Evolutionary conservation across 2,329 filamentous ascomycete species (phyloP).

Genomic region (Penicillium sp.): DNA sequence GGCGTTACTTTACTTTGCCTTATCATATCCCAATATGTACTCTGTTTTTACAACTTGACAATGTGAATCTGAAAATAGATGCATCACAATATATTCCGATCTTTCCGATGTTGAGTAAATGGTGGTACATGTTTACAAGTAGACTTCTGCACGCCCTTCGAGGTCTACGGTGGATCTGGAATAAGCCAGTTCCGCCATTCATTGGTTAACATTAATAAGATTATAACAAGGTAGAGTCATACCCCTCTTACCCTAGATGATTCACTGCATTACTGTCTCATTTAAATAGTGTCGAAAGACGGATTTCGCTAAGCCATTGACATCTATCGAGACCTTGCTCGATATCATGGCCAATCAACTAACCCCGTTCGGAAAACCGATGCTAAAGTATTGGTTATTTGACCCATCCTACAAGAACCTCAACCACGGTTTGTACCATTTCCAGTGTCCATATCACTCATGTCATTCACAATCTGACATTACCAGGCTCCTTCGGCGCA

Average conservation of each 20-base stretch:
- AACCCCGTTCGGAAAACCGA: constrained; percentile 49
- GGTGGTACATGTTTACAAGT: too few species aligned
- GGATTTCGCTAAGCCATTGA: too few species aligned
- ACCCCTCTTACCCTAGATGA: too few species aligned
- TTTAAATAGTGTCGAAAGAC: too few species aligned
- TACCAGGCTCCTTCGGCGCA: constrained; percentile 66
- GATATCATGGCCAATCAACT: constrained; percentile 10
- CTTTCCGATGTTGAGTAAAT: background rate
- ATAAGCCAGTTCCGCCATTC: background rate
- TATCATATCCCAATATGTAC: too few species aligned
- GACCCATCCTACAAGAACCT: constrained; percentile 65
- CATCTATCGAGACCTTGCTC: background rate
- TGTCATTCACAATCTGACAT: background rate
- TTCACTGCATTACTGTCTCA: too few species aligned
- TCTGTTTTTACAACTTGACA: background rate
- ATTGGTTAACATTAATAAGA: too few species aligned
- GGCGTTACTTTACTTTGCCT: too few species aligned
- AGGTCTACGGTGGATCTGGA: background rate
- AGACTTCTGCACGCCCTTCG: background rate
- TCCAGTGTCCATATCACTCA: background rate
- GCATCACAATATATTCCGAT: background rate
- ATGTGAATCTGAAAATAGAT: too few species aligned
- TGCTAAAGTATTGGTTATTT: constrained; percentile 65
- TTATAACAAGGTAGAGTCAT: too few species aligned
- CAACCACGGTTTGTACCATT: constrained; percentile 62